These are phyloP conservation scores for Suillus tomentosus DNA, from an alignment of 768 basidiomycete species.

Conservation along the genomic window DNA sequence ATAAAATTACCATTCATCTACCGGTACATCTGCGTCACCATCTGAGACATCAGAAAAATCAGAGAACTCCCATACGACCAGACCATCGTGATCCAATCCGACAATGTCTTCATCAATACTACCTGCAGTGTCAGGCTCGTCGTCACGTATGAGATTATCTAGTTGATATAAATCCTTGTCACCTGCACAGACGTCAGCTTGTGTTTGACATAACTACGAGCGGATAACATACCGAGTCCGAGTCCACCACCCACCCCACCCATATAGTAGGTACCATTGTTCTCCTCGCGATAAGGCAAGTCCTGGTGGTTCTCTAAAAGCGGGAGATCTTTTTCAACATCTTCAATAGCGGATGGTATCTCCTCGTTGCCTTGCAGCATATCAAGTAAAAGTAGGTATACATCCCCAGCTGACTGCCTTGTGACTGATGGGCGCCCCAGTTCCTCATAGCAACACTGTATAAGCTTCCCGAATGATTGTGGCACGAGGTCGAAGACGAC, in stretches of 20 bases:
- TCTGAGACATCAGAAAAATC: not conserved
- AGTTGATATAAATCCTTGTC: not conserved
- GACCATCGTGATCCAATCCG: slow-evolving; percentile 1
- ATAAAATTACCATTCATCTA: too few relatives aligned
- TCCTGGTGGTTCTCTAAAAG: slow-evolving; percentile 2
- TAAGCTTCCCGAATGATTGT: slow-evolving; percentile 24
- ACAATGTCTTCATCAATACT: slow-evolving; percentile 3
- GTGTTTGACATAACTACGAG: too few relatives aligned
- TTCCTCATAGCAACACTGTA: slow-evolving; percentile 16
- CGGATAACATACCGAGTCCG: too few relatives aligned
- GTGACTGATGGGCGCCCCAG: slow-evolving; percentile 28
- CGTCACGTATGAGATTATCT: not conserved
- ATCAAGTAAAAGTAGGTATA: too few relatives aligned
- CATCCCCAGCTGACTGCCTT: not conserved
- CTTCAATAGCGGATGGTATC: slow-evolving; percentile 19
- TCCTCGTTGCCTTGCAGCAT: too few relatives aligned
- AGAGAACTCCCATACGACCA: slow-evolving; percentile 1
- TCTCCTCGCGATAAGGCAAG: not conserved
- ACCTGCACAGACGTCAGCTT: too few relatives aligned
- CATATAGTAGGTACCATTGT: not conserved
- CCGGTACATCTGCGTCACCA: too few relatives aligned
- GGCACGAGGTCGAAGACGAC: slow-evolving; percentile 18
- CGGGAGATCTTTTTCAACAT: not conserved
- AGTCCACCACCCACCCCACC: too few relatives aligned
- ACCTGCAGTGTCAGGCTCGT: not conserved